A percentile compares a stretch with the other conserved stretches of the same genome.
Evolutionary conservation across 352 stramenopile species (phyloP).

Genomic region (Phytopythium kandeliae): DNA sequence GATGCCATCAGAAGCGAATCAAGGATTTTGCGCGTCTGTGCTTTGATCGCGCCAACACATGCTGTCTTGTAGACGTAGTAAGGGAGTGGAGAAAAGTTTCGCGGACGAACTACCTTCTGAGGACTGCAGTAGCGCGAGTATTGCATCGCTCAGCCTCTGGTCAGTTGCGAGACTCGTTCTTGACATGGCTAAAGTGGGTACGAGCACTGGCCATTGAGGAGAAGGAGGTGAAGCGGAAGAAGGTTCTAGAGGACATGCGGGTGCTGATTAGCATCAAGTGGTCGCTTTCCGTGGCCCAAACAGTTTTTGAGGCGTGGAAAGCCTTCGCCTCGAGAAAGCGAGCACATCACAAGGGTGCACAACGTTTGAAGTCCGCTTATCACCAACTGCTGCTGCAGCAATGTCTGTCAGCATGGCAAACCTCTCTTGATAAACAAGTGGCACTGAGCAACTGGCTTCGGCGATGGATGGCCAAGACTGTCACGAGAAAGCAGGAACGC

Average conservation of each 20-base stretch:
- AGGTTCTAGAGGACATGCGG: constrained; percentile 24
- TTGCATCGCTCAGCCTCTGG: constrained; percentile 31
- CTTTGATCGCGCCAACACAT: constrained; percentile 8
- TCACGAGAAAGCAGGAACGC: neutral
- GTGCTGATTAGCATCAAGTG: constrained; percentile 30
- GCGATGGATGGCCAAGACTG: constrained; percentile 4
- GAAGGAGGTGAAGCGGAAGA: constrained; percentile 14
- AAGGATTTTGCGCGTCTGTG: constrained; percentile 15
- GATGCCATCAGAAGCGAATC: constrained; percentile 9
- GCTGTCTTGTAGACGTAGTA: constrained; percentile 7
- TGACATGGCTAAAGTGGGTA: constrained; percentile 18
- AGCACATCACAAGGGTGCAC: constrained; percentile 8
- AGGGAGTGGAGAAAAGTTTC: constrained; percentile 18
- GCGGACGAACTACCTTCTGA: constrained; percentile 20
- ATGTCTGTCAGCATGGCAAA: constrained; percentile 14
- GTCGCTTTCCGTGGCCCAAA: constrained; percentile 17
- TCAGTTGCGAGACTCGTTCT: constrained; percentile 28
- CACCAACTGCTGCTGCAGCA: constrained; percentile 7
- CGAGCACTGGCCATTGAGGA: constrained; percentile 12
- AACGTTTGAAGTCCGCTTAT: constrained; percentile 12
- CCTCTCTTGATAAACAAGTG: constrained; percentile 6
- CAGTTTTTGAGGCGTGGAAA: constrained; percentile 27
- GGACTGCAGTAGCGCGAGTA: constrained; percentile 25
- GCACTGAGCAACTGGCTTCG: neutral
- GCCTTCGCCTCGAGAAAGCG: constrained; percentile 2